Evolutionary conservation across 192 early-diverging fungal species (phyloP).

Genomic region (Backusella australiensis): DNA sequence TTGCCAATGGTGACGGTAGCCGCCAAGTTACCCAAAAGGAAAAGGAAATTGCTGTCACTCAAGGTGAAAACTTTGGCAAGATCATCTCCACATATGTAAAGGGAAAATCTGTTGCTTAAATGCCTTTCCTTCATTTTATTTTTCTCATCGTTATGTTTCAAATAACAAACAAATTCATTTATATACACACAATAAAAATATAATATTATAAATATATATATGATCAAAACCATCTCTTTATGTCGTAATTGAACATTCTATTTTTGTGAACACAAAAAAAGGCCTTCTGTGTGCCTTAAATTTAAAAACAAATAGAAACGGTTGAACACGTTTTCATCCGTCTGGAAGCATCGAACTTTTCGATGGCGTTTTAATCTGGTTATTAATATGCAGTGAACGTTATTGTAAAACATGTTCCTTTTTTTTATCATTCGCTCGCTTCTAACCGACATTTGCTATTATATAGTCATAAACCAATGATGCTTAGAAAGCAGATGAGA

Average conservation of each 20-base stretch:
- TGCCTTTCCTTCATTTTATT: neutral
- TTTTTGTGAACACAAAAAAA: neutral
- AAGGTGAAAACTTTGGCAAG: constrained; percentile 61
- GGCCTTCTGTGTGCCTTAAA: neutral
- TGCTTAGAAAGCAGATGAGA: neutral
- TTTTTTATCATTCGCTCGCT: neutral
- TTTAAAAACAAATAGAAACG: too few relatives aligned
- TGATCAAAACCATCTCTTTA: neutral
- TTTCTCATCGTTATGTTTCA: neutral
- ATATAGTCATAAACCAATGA: neutral
- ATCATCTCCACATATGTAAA: constrained; percentile 33
- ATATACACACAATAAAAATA: neutral
- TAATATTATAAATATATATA: neutral
- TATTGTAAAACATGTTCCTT: neutral
- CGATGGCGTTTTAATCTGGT: neutral
- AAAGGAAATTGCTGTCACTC: constrained; percentile 55
- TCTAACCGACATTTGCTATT: neutral
- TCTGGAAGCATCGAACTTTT: neutral
- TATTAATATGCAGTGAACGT: neutral
- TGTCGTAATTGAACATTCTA: neutral
- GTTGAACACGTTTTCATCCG: neutral
- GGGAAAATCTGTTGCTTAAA: constrained; percentile 1
- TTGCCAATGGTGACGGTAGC: constrained; percentile 61
- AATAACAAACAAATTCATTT: neutral
- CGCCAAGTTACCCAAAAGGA: constrained; percentile 64